Base-by-base conservation (phyloP, 257 asterid genomes). In the Nicotiana tabacum region DNA sequence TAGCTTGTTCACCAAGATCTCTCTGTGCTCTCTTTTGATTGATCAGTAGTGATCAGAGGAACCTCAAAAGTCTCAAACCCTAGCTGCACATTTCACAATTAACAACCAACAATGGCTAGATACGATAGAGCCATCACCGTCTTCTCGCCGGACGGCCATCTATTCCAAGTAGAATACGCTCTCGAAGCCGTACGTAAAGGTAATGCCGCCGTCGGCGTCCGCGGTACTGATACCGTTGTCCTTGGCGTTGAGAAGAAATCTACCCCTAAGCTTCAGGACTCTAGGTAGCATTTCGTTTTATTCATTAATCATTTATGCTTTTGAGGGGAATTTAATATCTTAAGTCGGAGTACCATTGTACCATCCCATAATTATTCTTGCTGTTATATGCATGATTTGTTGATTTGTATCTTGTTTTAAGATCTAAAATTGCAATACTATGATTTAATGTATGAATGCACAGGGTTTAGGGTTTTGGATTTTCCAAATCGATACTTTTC, bases 131-230 rank as follows among this genome's bases (percentile, higher is more conserved):
- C 99, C 21, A 93, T 93, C 57, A 93, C 98, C 1, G 97, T 93
- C 9, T 93, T 95, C 93, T 93, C 99, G 58, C 99, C 98, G 29
- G 98, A 93, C 83, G 98, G 98, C 15, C 98, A 95, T 86, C 93
- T 93, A 5, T 92, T 95, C 80, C 98, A 95, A 90, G 99, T 95
- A 55, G 99, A 95, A 84, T 95, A 95, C 85, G 97, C 99, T 30
- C 95, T 95, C 55, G 99, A 95, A 83, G 99, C 98, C 77, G 97
- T 95, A 30, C 95, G 99, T 16, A 95, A 95, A 85, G 99, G 98
- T 1, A 95, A 95, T 88, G 97, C 98, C 79, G 98, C 90, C 83
- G 98, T 94, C n/a, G 97, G 98, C 0, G 98, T 95, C 39, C 97
- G 98, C 10, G 98, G 98, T 46, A 84, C 88, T 21, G 98, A 95